Percentiles rank a stretch among this genome's conserved stretches.
phyloP scores from a whole-genome alignment of 805 yeast genomes.

The Spathaspora hagerdaliae region DNA sequence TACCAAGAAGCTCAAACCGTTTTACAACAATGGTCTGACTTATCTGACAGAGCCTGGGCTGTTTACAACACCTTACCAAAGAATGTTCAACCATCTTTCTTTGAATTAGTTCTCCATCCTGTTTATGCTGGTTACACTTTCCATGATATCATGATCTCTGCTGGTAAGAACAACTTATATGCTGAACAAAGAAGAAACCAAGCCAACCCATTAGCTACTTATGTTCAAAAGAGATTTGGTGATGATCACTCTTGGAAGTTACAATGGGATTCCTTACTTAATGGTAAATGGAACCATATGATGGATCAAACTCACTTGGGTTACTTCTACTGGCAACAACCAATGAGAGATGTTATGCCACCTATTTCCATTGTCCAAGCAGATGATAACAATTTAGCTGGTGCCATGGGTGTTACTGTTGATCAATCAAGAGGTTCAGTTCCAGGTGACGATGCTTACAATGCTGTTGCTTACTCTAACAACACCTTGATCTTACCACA shows the following conservation, averaged over 20 bases:
- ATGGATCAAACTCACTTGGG: conserved; percentile 17
- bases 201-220: conserved; percentile 10
- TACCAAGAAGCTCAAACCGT: conserved; percentile 13
- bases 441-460: conserved; percentile 13
- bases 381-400: conserved; percentile 7
- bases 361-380: conserved; percentile 7
- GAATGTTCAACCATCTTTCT: conserved; percentile 12
- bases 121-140: conserved; percentile 14
- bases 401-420: conserved; percentile 10
- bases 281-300: conserved; percentile 14
- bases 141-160: conserved; percentile 13
- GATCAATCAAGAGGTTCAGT: conserved; percentile 12
- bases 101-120: conserved; percentile 14
- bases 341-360: conserved; percentile 14
- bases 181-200: conserved; percentile 12
- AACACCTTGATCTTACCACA: conserved; percentile 13
- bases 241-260: conserved; percentile 12
- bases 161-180: conserved; percentile 14
- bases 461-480: conserved; percentile 12
- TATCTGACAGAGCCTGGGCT: conserved; percentile 13
- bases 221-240: conserved; percentile 10
- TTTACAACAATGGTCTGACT: conserved; percentile 10
- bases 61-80: conserved; percentile 11
- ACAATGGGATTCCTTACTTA: conserved; percentile 10
- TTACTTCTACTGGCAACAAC: conserved; percentile 16